Percentiles rank a stretch among this genome's conserved stretches.
Evolutionary conservation across 345 rosid genomes (phyloP).

Genomic region (Lepidium didymum): DNA sequence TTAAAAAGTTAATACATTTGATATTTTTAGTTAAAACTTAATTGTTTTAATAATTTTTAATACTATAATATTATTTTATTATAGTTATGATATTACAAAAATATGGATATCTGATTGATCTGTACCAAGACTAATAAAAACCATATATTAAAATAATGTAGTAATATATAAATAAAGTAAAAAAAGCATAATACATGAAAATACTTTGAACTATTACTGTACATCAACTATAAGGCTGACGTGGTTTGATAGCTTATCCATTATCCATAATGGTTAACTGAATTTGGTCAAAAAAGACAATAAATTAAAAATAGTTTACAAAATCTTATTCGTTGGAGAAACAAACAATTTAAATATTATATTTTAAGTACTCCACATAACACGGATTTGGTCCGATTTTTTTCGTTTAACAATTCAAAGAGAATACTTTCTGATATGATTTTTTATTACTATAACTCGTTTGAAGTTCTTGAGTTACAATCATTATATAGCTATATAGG

Average conservation of each 20-base stretch:
- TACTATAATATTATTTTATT: too few species aligned
- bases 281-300: neutral
- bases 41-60: too few species aligned
- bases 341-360: neutral
- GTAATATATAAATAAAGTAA: neutral
- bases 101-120: too few species aligned
- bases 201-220: constrained; percentile 21
- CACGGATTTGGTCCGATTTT: constrained; percentile 14
- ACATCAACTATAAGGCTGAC: constrained; percentile 4
- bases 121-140: too few species aligned
- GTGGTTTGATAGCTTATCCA: constrained; percentile 21
- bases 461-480: neutral
- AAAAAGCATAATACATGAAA: constrained; percentile 4
- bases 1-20: too few species aligned
- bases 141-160: neutral
- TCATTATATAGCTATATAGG: neutral
- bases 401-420: neutral
- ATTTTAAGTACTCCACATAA: neutral
- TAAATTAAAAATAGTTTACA: neutral
- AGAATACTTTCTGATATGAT: too few species aligned
- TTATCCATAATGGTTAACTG: constrained; percentile 21
- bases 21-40: too few species aligned
- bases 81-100: too few species aligned
- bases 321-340: neutral
- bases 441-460: too few species aligned